Conservation (phyloP, 2,329 filamentous ascomycete species). For the Diplodia corticola region DNA sequence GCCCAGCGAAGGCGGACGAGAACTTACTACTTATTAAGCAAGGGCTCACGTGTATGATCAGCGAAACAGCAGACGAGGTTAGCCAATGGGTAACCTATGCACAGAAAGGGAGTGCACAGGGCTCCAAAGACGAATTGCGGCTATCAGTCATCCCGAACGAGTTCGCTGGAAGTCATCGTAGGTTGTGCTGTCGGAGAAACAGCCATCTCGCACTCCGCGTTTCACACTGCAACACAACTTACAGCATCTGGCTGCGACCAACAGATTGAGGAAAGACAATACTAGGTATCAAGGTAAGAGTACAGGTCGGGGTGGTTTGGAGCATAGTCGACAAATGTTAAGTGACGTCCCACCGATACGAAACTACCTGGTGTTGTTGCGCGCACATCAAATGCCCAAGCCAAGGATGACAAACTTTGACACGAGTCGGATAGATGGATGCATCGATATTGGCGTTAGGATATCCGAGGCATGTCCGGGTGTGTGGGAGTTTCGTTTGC, state of each 20-base stretch:
- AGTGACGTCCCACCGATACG: neutral
- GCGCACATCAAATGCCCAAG: neutral
- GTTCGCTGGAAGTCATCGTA: no score
- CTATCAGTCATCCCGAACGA: no score
- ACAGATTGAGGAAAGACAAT: neutral
- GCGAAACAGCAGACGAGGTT: no score
- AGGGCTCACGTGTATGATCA: neutral
- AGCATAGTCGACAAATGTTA: neutral
- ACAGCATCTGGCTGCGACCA: no score
- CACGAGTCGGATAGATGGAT: neutral
- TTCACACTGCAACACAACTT: no score
- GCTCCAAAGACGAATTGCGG: no score
- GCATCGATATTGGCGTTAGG: neutral
- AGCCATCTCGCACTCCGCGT: no score
- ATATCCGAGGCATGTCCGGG: neutral
- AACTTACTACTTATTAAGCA: no score
- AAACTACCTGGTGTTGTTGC: neutral
- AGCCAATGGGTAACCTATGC: no score
- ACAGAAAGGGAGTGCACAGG: no score
- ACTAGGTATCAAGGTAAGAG: neutral
- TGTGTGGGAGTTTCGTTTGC: neutral
- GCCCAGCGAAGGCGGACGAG: neutral
- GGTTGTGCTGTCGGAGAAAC: no score
- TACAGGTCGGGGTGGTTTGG: neutral
- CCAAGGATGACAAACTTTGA: neutral